Evolutionary conservation across 192 early-diverging fungal species (phyloP).

Genomic region (Coemansia sp.): DNA sequence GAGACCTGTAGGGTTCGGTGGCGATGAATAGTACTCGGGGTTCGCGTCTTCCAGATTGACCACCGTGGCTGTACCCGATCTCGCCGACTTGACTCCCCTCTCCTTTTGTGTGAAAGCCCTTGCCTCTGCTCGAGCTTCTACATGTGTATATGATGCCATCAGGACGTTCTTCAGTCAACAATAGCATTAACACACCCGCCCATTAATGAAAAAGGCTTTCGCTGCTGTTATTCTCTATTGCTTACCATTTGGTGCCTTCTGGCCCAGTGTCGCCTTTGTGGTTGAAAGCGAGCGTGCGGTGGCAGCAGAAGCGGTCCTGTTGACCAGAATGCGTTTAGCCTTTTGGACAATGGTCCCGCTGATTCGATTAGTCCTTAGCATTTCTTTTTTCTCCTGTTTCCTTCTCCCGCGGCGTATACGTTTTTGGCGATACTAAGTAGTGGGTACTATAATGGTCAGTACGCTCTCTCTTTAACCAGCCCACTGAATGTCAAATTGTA

Average conservation of each 20-base stretch:
- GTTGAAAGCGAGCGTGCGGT: slow-evolving; percentile 15
- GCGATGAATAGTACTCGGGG: slow-evolving; percentile 28
- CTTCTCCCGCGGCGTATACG: too few species aligned
- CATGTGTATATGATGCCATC: neutral
- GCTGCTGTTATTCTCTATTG: neutral
- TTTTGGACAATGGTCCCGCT: slow-evolving; percentile 11
- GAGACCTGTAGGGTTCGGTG: neutral
- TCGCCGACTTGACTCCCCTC: slow-evolving; percentile 10
- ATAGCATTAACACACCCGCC: neutral
- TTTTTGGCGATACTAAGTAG: neutral
- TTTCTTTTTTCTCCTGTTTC: neutral
- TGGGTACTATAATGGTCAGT: neutral
- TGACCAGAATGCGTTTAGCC: neutral
- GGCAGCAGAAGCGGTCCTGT: neutral
- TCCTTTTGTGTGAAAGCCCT: slow-evolving; percentile 45
- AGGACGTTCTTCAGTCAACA: neutral
- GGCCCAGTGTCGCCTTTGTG: neutral
- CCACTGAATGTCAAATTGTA: too few species aligned
- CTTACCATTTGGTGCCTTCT: slow-evolving; percentile 14
- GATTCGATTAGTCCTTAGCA: slow-evolving; percentile 19
- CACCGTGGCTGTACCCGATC: slow-evolving; percentile 34
- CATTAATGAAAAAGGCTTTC: neutral
- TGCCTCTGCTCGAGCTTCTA: slow-evolving; percentile 42
- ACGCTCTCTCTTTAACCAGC: too few species aligned
- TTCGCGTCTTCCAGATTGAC: slow-evolving; percentile 41